Base-by-base conservation (phyloP, 495 filamentous ascomycete genomes). In the Sordaria brevicollis region DNA sequence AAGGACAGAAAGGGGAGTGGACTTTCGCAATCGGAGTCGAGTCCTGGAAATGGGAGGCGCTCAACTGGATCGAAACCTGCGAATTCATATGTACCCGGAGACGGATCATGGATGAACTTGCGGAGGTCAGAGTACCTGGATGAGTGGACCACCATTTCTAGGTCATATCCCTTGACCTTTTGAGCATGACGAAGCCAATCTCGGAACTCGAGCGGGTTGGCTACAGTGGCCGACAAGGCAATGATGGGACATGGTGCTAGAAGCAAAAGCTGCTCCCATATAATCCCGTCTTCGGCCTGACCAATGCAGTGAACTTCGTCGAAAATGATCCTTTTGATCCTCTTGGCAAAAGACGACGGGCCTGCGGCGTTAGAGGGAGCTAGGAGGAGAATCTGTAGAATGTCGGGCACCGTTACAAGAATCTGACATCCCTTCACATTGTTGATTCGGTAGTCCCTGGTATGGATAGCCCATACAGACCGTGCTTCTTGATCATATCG, bases 221-320 rank as follows among this genome's bases (percentile, higher is more conserved):
- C 92, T 39, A 93, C 89, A 0, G 91, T 94, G 7, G 91, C 91
- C 9, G 91, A 93, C 5, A 94, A 82, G 1, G 91, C 91, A 70
- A 94, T 89, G 65, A 94, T 92, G 0, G 90, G 91, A 72, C 91
- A 93, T 9, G 91, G 89, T 0, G 91, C 84, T 34, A 92, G 79
- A 1, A 93, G 83, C 13, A 93, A 80, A 9, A 94, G 81, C 73
- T 94, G 91, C 72, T 94, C 91, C 91, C 91, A 94, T 1, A 94
- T 83, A 11, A 93, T 79, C 67, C 91, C 91, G 74, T 94, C 91
- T 19, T 93, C 88, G 2, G 88, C 85, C 76, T 93, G 88, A 0
- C 91, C 90, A 68, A 93, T 93, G 17, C 84, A 92, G 76, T 94
- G 91, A n/a, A 93, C 86, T 78, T 93, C 91, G 71, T 94, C 92